A percentile compares a stretch with the other conserved stretches of the same genome.
These are phyloP conservation scores for Sugiyamaella novakii DNA, from an alignment of 1,139 yeast species.

Conservation along the genomic window DNA sequence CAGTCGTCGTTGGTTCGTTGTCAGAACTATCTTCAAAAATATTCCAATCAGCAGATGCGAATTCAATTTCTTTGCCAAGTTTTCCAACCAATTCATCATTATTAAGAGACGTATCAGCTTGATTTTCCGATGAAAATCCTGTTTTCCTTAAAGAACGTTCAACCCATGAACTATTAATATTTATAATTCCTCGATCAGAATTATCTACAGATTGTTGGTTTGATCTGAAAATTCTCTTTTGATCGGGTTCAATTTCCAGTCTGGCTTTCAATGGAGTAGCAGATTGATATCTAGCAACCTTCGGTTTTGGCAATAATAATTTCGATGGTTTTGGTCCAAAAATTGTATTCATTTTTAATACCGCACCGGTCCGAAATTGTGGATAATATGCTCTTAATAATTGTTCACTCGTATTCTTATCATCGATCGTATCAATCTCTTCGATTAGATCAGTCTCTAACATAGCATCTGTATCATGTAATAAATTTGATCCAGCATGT, in stretches of 20 bases:
- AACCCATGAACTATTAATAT: constrained; percentile 20
- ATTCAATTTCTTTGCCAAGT: constrained; percentile 15
- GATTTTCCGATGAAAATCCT: neutral
- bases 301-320: constrained; percentile 56
- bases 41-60: constrained; percentile 23
- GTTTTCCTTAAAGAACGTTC: constrained; percentile 12
- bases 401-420: constrained; percentile 33
- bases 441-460: constrained; percentile 16
- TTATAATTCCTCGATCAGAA: neutral
- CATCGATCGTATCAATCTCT: constrained; percentile 25
- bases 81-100: neutral
- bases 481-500: constrained; percentile 23
- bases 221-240: constrained; percentile 36
- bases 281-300: constrained; percentile 50
- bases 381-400: constrained; percentile 55
- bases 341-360: constrained; percentile 65
- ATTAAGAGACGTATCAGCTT: neutral
- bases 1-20: neutral
- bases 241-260: constrained; percentile 49
- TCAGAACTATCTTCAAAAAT: constrained; percentile 8
- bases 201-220: constrained; percentile 19
- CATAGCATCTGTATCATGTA: constrained; percentile 22
- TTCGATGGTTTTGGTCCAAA: constrained; percentile 65
- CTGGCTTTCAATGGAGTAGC: constrained; percentile 56
- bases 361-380: constrained; percentile 55